Percentiles rank a stretch among this genome's conserved stretches.
Conservation (phyloP, 2,329 filamentous ascomycete genomes). For the Aureobasidium pullulans region DNA sequence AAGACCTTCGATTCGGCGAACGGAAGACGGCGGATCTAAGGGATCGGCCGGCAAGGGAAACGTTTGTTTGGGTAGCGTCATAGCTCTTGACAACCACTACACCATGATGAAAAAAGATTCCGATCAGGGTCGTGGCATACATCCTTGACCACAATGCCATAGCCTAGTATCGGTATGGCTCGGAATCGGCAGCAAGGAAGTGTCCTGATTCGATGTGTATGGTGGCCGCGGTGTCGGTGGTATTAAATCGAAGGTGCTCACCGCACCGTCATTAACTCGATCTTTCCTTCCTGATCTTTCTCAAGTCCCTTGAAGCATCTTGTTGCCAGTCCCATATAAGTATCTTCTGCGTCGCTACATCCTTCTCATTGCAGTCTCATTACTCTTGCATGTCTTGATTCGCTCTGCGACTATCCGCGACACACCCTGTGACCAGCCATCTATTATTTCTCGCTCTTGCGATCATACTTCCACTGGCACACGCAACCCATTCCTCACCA, state of each 20-base stretch:
- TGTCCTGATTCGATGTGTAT: background rate
- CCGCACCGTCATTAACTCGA: background rate
- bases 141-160: background rate
- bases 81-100: background rate
- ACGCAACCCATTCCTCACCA: background rate
- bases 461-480: too few relatives aligned
- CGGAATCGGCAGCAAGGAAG: background rate
- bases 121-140: background rate
- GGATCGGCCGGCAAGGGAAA: slow-evolving; percentile 1
- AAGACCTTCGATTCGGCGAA: background rate
- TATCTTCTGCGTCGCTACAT: background rate
- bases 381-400: background rate
- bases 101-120: background rate
- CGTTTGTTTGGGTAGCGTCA: slow-evolving; percentile 2
- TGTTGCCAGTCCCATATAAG: background rate
- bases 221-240: background rate
- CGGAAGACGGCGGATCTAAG: background rate
- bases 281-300: background rate
- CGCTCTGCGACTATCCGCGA: background rate
- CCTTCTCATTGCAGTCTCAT: background rate
- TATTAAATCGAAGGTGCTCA: background rate
- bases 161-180: slow-evolving; percentile 1
- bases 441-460: background rate
- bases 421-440: background rate
- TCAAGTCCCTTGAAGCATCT: background rate